Conservation (phyloP, 441 rosid species). For the Adansonia madagascariensis region DNA sequence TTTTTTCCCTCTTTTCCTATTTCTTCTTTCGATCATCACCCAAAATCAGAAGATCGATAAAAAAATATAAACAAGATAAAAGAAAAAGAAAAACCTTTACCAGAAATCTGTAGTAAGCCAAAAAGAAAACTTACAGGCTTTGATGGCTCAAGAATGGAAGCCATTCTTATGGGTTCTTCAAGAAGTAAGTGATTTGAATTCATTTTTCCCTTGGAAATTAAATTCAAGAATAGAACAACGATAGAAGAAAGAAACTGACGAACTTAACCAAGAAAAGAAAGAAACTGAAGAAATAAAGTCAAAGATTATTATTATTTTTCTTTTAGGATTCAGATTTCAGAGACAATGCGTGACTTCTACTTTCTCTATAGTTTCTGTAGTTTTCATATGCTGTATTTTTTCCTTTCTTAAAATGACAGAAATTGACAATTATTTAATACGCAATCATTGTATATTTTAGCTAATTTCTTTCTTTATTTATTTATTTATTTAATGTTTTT, state of each 20-base stretch:
- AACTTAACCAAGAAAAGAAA: neutral
- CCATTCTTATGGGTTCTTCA: slow-evolving; percentile 55
- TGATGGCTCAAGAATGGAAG: slow-evolving; percentile 59
- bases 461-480: neutral
- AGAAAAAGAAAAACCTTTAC: neutral
- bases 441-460: neutral
- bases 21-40: neutral
- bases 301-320: neutral
- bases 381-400: neutral
- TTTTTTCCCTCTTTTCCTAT: neutral
- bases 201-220: slow-evolving; percentile 29
- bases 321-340: neutral
- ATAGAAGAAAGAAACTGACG: neutral
- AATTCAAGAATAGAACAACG: neutral
- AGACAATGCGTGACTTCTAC: neutral
- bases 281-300: neutral
- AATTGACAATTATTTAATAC: neutral
- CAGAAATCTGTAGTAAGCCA: neutral
- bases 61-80: neutral
- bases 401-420: neutral
- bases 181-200: slow-evolving; percentile 44
- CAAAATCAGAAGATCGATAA: neutral
- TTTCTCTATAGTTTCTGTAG: neutral
- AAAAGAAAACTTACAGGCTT: slow-evolving; percentile 37
- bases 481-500: neutral